Evolutionary conservation across 345 rosid species (phyloP), one percentile per base, ranked within the genome.

Genomic region (Diplotaxis tenuifolia): DNA sequence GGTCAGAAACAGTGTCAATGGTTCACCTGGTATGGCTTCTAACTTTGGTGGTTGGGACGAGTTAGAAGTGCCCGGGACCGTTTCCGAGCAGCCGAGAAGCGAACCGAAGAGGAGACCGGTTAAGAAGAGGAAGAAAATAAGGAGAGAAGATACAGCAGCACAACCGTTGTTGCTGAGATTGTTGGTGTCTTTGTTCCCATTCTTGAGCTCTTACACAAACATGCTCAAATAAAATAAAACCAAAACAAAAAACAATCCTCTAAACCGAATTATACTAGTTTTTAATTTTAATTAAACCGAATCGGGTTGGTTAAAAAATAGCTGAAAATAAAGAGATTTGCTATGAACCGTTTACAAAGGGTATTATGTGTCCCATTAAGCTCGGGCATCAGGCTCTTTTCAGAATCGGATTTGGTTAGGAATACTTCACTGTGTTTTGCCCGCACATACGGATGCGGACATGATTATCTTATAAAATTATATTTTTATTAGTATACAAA

Each of bases 21-120:
- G 25, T 47, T 57, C 80, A 57, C 34, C 62, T 49, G 10, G 9
- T 21, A 67, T 61, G 60, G 68, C 77, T 66, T 72, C 81, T 20
- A 77, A 66, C 42, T 77, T 77, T 61, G 81, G 81, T 20, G 81
- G 81, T 1, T 72, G 81, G 81, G 81, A 78, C 15, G 81, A 72
- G 23, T 18, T 78, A 61, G 81, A 67, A 22, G 64, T 11, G 4
- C 40, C 42, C 7, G 50, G 80, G 10, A 38, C 31, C 14, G 18
- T 77, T 40, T 1, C 58, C n/a, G 32, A 61, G 27, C 60, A 40
- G 42, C 50, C n/a, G 7, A 59, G 15, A 59, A 71, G 1, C 16
- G 58, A 71, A 22, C 38, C 62, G 14, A 59, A 7, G 58, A 65
- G 27, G 50, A 77, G 57, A 65, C 67, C 62, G 0, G 1, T 71